phyloP scores from a whole-genome alignment of 2,329 filamentous ascomycete species.

The Botryotinia convoluta region DNA sequence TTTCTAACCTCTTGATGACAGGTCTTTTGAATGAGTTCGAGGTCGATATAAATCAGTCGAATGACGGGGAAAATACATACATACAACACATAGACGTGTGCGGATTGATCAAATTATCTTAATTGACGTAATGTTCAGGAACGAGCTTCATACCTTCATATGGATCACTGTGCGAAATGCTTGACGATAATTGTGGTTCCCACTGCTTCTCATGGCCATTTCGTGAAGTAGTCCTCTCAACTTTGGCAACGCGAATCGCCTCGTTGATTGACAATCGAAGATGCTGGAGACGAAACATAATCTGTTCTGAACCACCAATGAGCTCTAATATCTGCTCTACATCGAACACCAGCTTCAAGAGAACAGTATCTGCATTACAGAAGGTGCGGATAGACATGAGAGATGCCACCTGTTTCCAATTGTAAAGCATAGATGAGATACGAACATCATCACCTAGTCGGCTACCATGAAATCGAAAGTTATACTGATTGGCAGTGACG shows the following conservation, averaged over 20 bases:
- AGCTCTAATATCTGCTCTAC: conserved; percentile 49
- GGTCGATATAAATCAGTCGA: background rate
- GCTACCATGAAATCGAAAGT: conserved; percentile 46
- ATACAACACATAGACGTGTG: background rate
- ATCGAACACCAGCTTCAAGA: conserved; percentile 50
- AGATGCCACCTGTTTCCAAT: conserved; percentile 47
- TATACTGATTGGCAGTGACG: conserved; percentile 45
- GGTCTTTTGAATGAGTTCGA: background rate
- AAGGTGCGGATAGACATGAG: conserved; percentile 50
- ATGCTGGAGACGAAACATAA: conserved; percentile 34
- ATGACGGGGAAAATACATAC: background rate
- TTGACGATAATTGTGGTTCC: conserved; percentile 21
- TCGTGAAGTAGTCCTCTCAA: conserved; percentile 10
- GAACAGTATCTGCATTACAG: conserved; percentile 48
- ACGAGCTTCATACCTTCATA: conserved; percentile 32
- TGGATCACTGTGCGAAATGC: conserved; percentile 20
- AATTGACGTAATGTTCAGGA: conserved; percentile 25
- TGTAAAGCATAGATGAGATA: conserved; percentile 44
- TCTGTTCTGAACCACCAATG: conserved; percentile 39
- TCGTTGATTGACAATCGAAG: conserved; percentile 32
- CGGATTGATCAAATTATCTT: background rate
- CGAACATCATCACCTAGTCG: conserved; percentile 41
- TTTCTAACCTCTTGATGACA: background rate
- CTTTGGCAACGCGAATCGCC: conserved; percentile 26
- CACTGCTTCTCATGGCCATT: conserved; percentile 22